A percentile compares a stretch with the other conserved stretches of the same genome.
Conservation (phyloP, 805 yeast species). For the Nakazawaea anatomiae region DNA sequence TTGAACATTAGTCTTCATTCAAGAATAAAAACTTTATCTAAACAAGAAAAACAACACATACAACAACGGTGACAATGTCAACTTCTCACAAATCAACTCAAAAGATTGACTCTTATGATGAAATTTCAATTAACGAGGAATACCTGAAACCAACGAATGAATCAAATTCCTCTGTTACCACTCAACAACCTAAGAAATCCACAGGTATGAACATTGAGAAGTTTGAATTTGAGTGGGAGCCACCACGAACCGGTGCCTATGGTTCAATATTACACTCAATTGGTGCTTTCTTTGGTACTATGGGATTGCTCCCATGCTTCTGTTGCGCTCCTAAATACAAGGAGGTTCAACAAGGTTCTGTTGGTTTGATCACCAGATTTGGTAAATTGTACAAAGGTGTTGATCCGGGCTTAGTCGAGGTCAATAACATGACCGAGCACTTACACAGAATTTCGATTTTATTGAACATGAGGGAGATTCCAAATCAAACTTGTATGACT, state of each 20-base stretch:
- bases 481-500: conserved; percentile 66
- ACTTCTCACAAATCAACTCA: too few species aligned
- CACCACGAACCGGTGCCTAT: conserved; percentile 28
- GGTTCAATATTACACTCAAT: conserved; percentile 28
- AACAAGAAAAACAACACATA: too few species aligned
- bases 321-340: conserved; percentile 50
- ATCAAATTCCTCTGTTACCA: neutral
- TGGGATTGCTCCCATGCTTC: conserved; percentile 52
- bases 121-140: too few species aligned
- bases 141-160: neutral
- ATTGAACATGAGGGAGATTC: conserved; percentile 56
- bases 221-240: conserved; percentile 28
- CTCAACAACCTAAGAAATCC: neutral
- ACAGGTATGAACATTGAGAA: conserved; percentile 13
- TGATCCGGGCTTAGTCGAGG: conserved; percentile 63
- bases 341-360: conserved; percentile 59
- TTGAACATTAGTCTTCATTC: too few species aligned
- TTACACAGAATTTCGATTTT: conserved; percentile 45
- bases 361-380: conserved; percentile 60
- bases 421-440: conserved; percentile 60
- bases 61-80: too few species aligned
- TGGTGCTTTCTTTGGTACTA: conserved; percentile 45
- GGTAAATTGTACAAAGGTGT: conserved; percentile 61
- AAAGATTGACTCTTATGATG: too few species aligned
- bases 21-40: too few species aligned